These are phyloP conservation scores for Bacidia gigantensis DNA, from an alignment of 495 filamentous ascomycete genomes.

Conservation along the genomic window DNA sequence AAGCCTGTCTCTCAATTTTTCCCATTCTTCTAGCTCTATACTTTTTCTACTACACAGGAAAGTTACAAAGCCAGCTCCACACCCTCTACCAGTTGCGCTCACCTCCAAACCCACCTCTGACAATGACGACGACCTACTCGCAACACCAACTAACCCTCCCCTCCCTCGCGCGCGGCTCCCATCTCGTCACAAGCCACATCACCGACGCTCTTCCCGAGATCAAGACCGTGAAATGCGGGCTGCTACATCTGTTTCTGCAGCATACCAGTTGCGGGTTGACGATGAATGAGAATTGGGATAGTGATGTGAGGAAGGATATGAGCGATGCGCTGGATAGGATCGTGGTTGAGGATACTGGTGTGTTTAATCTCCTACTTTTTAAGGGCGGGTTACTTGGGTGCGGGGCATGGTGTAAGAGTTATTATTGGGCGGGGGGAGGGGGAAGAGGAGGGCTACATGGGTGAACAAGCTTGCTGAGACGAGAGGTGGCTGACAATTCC, in stretches of 20 bases:
- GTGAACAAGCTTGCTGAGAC: not conserved
- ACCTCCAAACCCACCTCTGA: slow-evolving; percentile 33
- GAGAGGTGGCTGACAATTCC: slow-evolving; percentile 9
- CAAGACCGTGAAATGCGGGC: slow-evolving; percentile 62
- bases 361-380: not conserved
- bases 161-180: slow-evolving; percentile 59
- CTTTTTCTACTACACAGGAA: not conserved
- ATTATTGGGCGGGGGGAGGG: not conserved
- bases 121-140: slow-evolving; percentile 15
- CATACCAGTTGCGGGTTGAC: slow-evolving; percentile 78
- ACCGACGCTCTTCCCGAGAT: slow-evolving; percentile 55
- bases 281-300: slow-evolving; percentile 92
- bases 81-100: slow-evolving; percentile 27
- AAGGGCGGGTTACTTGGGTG: no score
- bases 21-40: not conserved
- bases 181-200: slow-evolving; percentile 75
- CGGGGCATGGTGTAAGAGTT: not conserved
- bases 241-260: slow-evolving; percentile 81
- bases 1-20: no score
- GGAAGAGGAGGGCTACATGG: not conserved
- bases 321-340: slow-evolving; percentile 83
- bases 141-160: slow-evolving; percentile 53
- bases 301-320: slow-evolving; percentile 74
- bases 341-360: slow-evolving; percentile 52
- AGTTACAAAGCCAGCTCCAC: not conserved